Evolutionary conservation across 371 early-diverging fungal genomes (phyloP), one percentile per base, ranked within the genome.

Genomic region (Cokeromyces recurvatus): DNA sequence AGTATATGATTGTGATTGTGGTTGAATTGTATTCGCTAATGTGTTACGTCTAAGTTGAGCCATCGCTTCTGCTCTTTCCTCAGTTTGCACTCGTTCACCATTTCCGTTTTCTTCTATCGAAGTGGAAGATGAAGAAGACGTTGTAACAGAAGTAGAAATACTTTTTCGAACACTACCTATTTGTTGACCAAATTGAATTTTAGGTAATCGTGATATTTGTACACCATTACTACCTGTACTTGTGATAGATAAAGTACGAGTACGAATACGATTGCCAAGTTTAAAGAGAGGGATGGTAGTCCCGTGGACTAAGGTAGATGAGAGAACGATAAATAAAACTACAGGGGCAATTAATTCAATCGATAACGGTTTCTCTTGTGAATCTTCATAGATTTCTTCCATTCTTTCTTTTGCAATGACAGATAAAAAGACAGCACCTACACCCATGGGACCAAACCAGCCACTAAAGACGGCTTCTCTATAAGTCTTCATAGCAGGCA

Each of bases 381-480:
- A 65, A 16, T 46, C 31, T 6, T 24, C 58, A n/a, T 66, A 57
- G 0, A 70, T 54, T 10, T 68, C 57, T 3, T 65, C 59, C 38
- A 85, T 46, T 43, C 78, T 57, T 35, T 71, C 71, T 25, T 79
- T 77, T 3, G 86, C 81, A 32, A 84, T 65, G 39, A 71, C 71
- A 4, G 85, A 69, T 45, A 86, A 84, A 53, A 81, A 97, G 2
- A 97, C 69, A 1, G 98, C 96, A 15, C 87, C 84, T 4, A 82
- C 81, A 32, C 76, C 75, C 42, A 98, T 89, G 1, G 98, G 98
- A 3, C 97, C 98, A 61, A 95, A 97, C 92, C 94, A 97, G 0
- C 98, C 98, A 20, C 90, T 86, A 64, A 96, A 96, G 3, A 93
- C 58, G 0, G 91, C 92, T 60, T 97, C 95, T 23, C 85, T 79